phyloP scores from a whole-genome alignment of 306 rosid genomes.

The Fragaria iinumae region DNA sequence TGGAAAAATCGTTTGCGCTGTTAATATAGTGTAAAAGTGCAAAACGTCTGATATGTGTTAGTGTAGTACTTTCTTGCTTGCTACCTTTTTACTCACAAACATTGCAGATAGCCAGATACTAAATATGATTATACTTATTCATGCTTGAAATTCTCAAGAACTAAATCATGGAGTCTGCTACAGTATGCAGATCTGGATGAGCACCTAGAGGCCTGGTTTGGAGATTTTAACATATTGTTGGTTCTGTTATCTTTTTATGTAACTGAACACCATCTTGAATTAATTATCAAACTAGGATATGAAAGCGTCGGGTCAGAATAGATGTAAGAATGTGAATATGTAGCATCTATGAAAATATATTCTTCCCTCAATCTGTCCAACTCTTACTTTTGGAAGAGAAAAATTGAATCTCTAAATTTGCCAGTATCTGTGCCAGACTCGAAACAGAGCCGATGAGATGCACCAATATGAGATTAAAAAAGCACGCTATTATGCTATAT shows the following conservation, averaged over 20 bases:
- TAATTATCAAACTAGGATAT: not conserved
- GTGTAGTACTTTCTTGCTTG: not conserved
- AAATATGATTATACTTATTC: not conserved
- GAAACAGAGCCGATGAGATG: not conserved
- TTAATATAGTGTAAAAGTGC: not conserved
- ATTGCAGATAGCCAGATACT: constrained; percentile 14
- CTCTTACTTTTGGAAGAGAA: not conserved
- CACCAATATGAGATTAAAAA: too few species aligned
- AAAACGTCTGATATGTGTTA: not conserved
- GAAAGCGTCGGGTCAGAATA: not conserved
- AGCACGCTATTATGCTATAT: not conserved
- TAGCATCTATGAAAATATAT: not conserved
- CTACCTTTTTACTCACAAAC: not conserved
- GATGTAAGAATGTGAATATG: not conserved
- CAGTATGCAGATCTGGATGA: not conserved
- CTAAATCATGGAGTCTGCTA: not conserved
- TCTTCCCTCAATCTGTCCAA: not conserved
- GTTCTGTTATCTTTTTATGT: not conserved
- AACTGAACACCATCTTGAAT: not conserved
- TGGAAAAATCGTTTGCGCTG: not conserved
- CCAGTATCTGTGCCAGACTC: not conserved
- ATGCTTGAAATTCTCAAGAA: constrained; percentile 4
- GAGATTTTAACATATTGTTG: not conserved
- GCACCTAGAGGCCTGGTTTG: not conserved
- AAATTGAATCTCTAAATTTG: not conserved